Conservation (phyloP, 352 stramenopile genomes). For the Globisporangium nagaii region DNA sequence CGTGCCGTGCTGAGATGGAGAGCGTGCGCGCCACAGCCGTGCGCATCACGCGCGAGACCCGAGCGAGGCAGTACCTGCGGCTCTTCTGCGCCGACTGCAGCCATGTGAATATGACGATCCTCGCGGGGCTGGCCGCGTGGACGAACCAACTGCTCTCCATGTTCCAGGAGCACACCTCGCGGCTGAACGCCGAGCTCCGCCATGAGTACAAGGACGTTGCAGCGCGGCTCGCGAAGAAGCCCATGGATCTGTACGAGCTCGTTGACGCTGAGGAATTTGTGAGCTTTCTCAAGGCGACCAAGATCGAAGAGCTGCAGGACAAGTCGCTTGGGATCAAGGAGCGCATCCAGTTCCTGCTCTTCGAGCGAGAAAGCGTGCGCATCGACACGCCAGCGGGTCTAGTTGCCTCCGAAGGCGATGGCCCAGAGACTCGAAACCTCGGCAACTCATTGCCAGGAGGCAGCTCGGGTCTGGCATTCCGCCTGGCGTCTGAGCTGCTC, state of each 20-base stretch:
- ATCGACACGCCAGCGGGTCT: conserved; percentile 10
- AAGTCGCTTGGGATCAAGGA: conserved; percentile 45
- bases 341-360: conserved; percentile 58
- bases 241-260: conserved; percentile 67
- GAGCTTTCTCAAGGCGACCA: conserved; percentile 29
- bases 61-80: conserved; percentile 9
- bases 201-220: conserved; percentile 77
- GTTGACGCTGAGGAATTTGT: conserved; percentile 63
- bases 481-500: conserved; percentile 33
- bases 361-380: conserved; percentile 40
- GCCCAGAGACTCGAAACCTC: no score
- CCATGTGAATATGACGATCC: conserved; percentile 35
- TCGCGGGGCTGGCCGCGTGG: conserved; percentile 35
- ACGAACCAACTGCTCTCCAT: conserved; percentile 26
- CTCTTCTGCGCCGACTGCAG: conserved; percentile 48
- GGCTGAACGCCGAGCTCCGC: conserved; percentile 45
- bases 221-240: conserved; percentile 47
- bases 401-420: not conserved
- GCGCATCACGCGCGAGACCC: conserved; percentile 12
- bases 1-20: conserved; percentile 18
- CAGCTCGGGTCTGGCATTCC: conserved; percentile 1
- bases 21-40: conserved; percentile 11
- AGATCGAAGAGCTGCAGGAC: conserved; percentile 42
- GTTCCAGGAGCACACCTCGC: conserved; percentile 48
- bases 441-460: not conserved